Conservation (phyloP, 2,329 filamentous ascomycete genomes). For the Alternaria arbusti region DNA sequence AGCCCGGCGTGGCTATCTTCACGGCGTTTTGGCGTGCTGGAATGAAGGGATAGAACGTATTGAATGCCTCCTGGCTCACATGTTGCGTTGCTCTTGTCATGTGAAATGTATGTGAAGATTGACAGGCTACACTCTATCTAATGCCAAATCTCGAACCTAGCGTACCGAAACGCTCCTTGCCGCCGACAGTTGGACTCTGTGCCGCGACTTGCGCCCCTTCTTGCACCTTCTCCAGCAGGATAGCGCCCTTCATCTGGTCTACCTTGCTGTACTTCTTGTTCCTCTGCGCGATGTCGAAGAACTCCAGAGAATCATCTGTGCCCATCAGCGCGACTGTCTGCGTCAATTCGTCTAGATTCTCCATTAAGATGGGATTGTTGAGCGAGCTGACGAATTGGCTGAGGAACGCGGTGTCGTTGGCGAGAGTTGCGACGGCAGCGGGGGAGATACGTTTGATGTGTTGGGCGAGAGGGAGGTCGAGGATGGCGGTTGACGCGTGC, state of each 20-base stretch:
- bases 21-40: background rate
- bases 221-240: conserved; percentile 79
- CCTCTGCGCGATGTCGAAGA: conserved; percentile 86
- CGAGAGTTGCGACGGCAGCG: conserved; percentile 80
- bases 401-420: conserved; percentile 83
- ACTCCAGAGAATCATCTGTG: conserved; percentile 90
- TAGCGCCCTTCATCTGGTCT: conserved; percentile 85
- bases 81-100: background rate
- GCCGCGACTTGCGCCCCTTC: conserved; percentile 45
- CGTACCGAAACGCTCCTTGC: conserved; percentile 44
- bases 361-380: conserved; percentile 84
- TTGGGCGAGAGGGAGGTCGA: conserved; percentile 77
- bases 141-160: conserved; percentile 45
- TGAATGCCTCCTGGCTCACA: background rate
- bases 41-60: background rate
- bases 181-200: conserved; percentile 39
- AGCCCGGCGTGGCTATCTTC: background rate
- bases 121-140: background rate
- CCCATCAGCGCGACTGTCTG: conserved; percentile 91
- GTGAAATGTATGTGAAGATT: background rate
- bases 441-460: conserved; percentile 87
- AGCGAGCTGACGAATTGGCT: conserved; percentile 85
- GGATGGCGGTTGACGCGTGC: conserved; percentile 85
- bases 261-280: conserved; percentile 96
- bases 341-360: conserved; percentile 89